These are phyloP conservation scores for Talaromyces sp. DNA, from an alignment of 2,329 filamentous ascomycete genomes.

Conservation along the genomic window DNA sequence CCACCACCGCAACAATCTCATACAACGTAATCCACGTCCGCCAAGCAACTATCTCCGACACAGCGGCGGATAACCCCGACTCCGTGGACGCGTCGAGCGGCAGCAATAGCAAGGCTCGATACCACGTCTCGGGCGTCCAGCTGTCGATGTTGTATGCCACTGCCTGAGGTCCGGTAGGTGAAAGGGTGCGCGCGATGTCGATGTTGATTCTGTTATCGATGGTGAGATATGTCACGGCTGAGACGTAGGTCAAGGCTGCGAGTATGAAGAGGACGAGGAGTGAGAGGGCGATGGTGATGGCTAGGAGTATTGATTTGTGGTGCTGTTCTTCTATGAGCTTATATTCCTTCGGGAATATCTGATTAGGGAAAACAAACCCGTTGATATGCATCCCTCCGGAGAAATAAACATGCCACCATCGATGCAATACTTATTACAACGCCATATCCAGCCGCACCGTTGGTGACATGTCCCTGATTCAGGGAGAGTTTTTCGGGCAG, in stretches of 20 bases:
- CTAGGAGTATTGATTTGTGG: constrained; percentile 6
- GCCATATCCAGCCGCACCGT: constrained; percentile 12
- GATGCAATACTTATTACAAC: constrained; percentile 10
- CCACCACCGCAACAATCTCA: not conserved
- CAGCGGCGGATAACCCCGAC: not conserved
- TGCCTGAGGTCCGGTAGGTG: not conserved
- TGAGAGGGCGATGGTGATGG: not conserved
- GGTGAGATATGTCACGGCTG: constrained; percentile 12
- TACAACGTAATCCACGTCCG: constrained; percentile 8
- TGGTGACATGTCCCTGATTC: constrained; percentile 15
- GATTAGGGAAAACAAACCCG: not conserved
- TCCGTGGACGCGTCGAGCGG: not conserved
- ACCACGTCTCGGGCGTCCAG: constrained; percentile 17
- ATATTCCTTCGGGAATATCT: no score
- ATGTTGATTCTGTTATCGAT: constrained; percentile 7
- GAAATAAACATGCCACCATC: not conserved
- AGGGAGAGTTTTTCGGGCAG: constrained; percentile 14
- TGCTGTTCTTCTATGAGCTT: not conserved
- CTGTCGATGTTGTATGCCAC: constrained; percentile 10
- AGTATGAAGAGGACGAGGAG: constrained; percentile 7
- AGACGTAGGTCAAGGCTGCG: constrained; percentile 11
- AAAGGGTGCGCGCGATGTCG: not conserved
- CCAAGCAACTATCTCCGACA: constrained; percentile 13
- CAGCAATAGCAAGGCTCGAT: constrained; percentile 6
- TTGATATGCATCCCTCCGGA: not conserved